phyloP scores from a whole-genome alignment of 1,284 basidiomycete species.

The Ustilago vetiveriae region DNA sequence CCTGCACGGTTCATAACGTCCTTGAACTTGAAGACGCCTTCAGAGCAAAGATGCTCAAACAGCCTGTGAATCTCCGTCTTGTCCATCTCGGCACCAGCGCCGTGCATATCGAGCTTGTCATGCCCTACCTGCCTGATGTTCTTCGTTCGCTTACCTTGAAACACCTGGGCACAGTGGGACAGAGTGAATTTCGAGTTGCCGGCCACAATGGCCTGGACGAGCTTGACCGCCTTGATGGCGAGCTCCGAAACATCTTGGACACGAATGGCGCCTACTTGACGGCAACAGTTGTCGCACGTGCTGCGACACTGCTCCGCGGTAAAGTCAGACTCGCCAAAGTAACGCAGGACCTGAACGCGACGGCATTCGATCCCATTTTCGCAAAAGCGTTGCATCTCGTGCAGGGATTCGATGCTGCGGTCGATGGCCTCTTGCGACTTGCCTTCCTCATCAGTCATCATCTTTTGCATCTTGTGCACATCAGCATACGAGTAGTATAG shows the following conservation, averaged over 20 bases:
- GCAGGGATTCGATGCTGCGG: conserved; percentile 73
- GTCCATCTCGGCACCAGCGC: conserved; percentile 71
- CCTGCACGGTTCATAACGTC: conserved; percentile 64
- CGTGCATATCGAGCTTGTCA: conserved; percentile 71
- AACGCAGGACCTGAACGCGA: conserved; percentile 81
- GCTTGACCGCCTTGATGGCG: conserved; percentile 71
- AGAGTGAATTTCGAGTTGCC: conserved; percentile 70
- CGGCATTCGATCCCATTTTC: conserved; percentile 85
- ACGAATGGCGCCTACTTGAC: conserved; percentile 25
- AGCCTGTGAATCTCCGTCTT: conserved; percentile 74
- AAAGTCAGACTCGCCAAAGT: conserved; percentile 74
- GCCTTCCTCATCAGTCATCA: conserved; percentile 72
- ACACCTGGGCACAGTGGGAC: conserved; percentile 71
- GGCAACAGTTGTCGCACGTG: conserved; percentile 79
- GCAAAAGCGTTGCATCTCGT: conserved; percentile 79
- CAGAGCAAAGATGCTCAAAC: conserved; percentile 72
- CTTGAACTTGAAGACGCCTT: conserved; percentile 69
- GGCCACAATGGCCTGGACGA: conserved; percentile 71
- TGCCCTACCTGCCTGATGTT: conserved; percentile 72
- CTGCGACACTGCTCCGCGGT: conserved; percentile 73
- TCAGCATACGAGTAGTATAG: conserved; percentile 73
- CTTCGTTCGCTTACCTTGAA: conserved; percentile 73
- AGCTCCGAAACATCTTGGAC: conserved; percentile 72
- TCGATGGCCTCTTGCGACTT: conserved; percentile 72
- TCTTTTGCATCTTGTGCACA: conserved; percentile 70